Evolutionary conservation across 495 filamentous ascomycete genomes (phyloP).

Genomic region (Neurospora sublineolata): DNA sequence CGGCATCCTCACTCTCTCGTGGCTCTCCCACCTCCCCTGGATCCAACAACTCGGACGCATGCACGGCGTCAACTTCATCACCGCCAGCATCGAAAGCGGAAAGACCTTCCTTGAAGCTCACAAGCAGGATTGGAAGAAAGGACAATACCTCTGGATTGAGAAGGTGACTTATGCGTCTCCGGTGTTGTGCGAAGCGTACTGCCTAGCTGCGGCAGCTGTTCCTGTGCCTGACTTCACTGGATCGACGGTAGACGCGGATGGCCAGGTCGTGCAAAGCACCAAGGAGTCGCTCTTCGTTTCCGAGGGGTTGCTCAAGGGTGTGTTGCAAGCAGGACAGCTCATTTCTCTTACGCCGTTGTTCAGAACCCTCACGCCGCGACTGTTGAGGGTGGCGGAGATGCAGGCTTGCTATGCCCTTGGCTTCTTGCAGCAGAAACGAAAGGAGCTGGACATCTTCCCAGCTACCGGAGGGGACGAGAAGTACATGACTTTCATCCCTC

Average conservation of each 20-base stretch:
- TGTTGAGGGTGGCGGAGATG: background rate
- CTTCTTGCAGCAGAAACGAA: background rate
- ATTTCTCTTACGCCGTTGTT: background rate
- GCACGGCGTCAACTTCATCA: background rate
- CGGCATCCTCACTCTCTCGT: background rate
- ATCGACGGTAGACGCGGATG: background rate
- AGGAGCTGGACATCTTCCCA: background rate
- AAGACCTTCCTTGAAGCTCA: background rate
- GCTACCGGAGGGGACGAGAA: background rate
- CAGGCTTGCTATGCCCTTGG: background rate
- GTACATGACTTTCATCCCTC: background rate
- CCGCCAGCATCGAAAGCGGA: background rate
- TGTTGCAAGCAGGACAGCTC: background rate
- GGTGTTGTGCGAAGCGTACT: background rate
- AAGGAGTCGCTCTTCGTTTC: background rate
- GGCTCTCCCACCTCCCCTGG: background rate
- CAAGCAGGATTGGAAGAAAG: background rate
- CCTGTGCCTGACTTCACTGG: background rate
- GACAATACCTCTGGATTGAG: background rate
- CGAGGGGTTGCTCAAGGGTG: background rate
- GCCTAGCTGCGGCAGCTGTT: background rate
- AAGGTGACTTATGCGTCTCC: background rate
- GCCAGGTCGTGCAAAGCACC: background rate
- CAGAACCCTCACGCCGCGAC: background rate
- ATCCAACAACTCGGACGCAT: background rate